Evolutionary conservation across 2,329 filamentous ascomycete genomes (phyloP).

Genomic region (Diplodia corticola): DNA sequence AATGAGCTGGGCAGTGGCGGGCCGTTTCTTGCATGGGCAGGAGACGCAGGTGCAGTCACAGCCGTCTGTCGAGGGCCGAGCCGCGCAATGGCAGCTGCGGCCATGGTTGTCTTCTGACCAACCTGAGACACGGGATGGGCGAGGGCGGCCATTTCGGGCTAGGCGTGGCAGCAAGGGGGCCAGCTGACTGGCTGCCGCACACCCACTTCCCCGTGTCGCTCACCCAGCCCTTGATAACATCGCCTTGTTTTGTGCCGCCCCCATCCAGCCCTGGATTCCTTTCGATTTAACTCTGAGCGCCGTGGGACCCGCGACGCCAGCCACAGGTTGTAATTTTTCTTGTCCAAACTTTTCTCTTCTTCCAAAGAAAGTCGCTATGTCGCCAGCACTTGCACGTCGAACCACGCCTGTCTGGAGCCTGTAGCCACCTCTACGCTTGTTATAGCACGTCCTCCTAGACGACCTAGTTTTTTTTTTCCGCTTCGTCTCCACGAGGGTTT

Average conservation of each 20-base stretch:
- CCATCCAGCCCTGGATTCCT: not conserved
- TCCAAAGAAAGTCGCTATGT: not conserved
- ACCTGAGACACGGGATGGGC: conserved; percentile 2
- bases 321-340: not conserved
- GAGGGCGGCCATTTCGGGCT: not conserved
- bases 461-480: too few species aligned
- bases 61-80: conserved; percentile 11
- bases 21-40: not conserved
- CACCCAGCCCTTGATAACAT: not conserved
- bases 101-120: conserved; percentile 8
- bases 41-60: conserved; percentile 10
- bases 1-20: not conserved
- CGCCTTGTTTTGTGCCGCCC: not conserved
- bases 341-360: not conserved
- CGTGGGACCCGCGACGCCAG: too few species aligned
- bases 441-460: too few species aligned
- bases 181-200: conserved; percentile 16
- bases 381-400: not conserved
- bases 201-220: not conserved
- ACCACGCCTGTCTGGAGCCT: not conserved
- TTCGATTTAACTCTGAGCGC: too few species aligned
- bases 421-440: not conserved
- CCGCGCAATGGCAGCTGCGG: too few species aligned
- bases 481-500: not conserved
- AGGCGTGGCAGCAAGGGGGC: conserved; percentile 6